phyloP scores from a whole-genome alignment of 352 stramenopile genomes.

The Peronospora belbahrii region DNA sequence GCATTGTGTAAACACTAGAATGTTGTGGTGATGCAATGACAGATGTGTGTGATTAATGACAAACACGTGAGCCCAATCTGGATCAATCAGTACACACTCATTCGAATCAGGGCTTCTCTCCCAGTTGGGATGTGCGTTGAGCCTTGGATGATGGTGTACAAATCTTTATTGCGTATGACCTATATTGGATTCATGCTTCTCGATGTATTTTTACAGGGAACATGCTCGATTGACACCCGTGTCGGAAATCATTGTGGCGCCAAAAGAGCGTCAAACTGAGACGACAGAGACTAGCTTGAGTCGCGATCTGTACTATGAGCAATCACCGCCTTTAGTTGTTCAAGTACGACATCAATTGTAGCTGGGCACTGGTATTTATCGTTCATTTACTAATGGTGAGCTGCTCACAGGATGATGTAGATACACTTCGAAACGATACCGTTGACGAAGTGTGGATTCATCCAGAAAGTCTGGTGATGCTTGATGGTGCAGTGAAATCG shows the following conservation, averaged over 20 bases:
- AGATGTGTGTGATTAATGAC: conserved; percentile 85
- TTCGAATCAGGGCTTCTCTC: conserved; percentile 53
- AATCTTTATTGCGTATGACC: background rate
- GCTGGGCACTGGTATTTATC: background rate
- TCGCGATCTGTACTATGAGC: conserved; percentile 49
- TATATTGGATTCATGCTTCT: background rate
- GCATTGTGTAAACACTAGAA: background rate
- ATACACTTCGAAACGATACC: conserved; percentile 18
- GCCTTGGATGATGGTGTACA: background rate
- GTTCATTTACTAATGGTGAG: background rate
- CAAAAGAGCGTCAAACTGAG: conserved; percentile 49
- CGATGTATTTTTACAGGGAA: conserved; percentile 28
- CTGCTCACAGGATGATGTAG: conserved; percentile 13
- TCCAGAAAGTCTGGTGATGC: conserved; percentile 41
- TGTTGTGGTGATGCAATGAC: background rate
- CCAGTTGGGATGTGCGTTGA: conserved; percentile 54
- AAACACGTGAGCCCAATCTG: conserved; percentile 79
- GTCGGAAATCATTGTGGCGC: conserved; percentile 69
- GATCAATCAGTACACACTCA: conserved; percentile 72
- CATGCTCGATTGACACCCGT: conserved; percentile 59
- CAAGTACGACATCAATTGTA: conserved; percentile 25
- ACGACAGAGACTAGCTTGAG: conserved; percentile 26
- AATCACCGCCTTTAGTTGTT: conserved; percentile 40
- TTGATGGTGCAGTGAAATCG: conserved; percentile 46
- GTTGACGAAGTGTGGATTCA: conserved; percentile 66